Evolutionary conservation across 2,329 filamentous ascomycete genomes (phyloP).

Genomic region (Aspergillus quadrilineatus): DNA sequence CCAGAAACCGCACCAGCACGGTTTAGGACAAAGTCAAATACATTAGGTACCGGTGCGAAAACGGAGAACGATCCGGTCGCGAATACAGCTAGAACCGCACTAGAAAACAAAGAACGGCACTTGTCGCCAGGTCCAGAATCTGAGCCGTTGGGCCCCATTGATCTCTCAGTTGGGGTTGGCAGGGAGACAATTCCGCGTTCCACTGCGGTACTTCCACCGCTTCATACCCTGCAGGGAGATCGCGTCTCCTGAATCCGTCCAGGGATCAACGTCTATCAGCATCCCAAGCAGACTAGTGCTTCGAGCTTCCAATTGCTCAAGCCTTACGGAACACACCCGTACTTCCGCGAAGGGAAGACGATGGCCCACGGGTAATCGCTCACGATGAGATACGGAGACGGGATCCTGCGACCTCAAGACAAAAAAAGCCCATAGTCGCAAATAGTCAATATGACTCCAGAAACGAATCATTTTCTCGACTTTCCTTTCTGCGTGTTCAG

Average conservation of each 20-base stretch:
- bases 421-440: background rate
- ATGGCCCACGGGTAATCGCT: conserved; percentile 1
- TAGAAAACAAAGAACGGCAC: conserved; percentile 18
- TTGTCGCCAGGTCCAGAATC: background rate
- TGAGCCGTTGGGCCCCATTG: conserved; percentile 16
- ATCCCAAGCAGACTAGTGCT: background rate
- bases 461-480: background rate
- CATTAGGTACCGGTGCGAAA: background rate
- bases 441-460: background rate
- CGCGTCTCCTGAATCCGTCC: background rate
- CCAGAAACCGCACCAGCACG: conserved; percentile 1
- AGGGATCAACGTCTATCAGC: background rate
- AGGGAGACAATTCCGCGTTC: conserved; percentile 19
- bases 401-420: background rate
- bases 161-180: conserved; percentile 3
- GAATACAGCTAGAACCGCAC: conserved; percentile 20
- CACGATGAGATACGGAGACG: background rate
- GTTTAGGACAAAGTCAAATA: background rate
- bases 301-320: background rate
- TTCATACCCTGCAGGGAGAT: conserved; percentile 2
- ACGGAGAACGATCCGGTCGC: conserved; percentile 13
- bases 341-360: background rate
- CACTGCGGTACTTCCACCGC: conserved; percentile 4
- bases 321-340: background rate
- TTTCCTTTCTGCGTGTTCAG: background rate